Percentiles rank a stretch among this genome's conserved stretches.
Conservation (phyloP, 2,329 filamentous ascomycete genomes). For the Proliferodiscus dingleyae region DNA sequence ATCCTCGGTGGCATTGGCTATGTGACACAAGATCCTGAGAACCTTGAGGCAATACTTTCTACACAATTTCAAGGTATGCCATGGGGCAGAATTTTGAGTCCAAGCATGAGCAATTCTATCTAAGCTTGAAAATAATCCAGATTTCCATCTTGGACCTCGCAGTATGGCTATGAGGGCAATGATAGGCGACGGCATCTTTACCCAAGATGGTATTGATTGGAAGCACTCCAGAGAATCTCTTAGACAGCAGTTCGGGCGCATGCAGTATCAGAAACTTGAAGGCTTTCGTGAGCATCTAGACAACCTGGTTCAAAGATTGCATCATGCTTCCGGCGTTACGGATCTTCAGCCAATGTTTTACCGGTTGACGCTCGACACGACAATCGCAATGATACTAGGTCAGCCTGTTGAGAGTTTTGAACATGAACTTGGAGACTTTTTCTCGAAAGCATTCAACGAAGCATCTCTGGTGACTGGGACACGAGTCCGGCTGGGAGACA, state of each 20-base stretch:
- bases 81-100: too few relatives aligned
- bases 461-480: conserved; percentile 31
- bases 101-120: conserved; percentile 26
- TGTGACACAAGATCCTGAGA: conserved; percentile 32
- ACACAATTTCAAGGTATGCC: too few relatives aligned
- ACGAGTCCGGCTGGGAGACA: conserved; percentile 26
- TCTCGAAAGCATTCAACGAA: conserved; percentile 34
- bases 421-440: conserved; percentile 26
- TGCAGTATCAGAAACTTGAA: conserved; percentile 27
- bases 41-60: conserved; percentile 31
- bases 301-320: conserved; percentile 27
- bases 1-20: conserved; percentile 13
- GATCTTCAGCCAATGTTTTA: conserved; percentile 56
- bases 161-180: conserved; percentile 8
- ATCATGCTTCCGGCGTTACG: conserved; percentile 32
- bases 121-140: conserved; percentile 5
- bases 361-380: conserved; percentile 49
- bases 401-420: conserved; percentile 39
- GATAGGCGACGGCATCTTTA: conserved; percentile 37
- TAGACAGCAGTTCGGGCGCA: conserved; percentile 10
- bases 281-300: conserved; percentile 47
- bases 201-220: conserved; percentile 34
- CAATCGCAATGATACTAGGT: conserved; percentile 55
- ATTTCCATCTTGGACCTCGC: conserved; percentile 13
- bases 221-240: conserved; percentile 34